Base-by-base conservation (phyloP, 495 filamentous ascomycete species). In the Daldinia caldariorum region DNA sequence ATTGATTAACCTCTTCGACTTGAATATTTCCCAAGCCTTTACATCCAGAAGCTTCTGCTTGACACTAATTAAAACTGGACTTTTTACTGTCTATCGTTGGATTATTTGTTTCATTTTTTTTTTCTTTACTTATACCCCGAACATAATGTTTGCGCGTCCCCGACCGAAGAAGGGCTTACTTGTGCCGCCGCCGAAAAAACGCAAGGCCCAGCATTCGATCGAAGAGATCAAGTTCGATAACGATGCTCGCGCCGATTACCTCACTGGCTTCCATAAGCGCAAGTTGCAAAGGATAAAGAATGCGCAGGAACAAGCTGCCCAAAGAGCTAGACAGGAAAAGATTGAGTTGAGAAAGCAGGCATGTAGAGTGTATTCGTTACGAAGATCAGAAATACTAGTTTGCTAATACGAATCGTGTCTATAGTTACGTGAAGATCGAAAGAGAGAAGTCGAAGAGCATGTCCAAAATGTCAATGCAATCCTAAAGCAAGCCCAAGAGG, bases 261-360 rank as follows among this genome's bases (percentile, higher is more conserved):
- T 99, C 39, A 97, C 92, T 6, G 95, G 95, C 4, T 99, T 99
- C 81, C 94, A 93, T 82, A 97, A 97, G 84, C 90, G 95, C 76
- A 99, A 99, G 78, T 80, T 90, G 58, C 88, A 90, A 73, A 86
- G 95, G 18, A 87, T 87, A 61, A 94, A 94, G 80, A 83, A 90
- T 80, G 95, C 94, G 7, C 89, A 95, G 75, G 91, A 92, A 53
- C 82, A 88, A 50, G 92, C 92, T 7, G 86, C 85, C 37, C 87
- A 92, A 75, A 89, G 85, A 77, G 91, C 88, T 20, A 85, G 88
- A 49, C 87, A 93, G 72, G 91, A 93, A 77, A 91, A 85, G 75
- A 87, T 91, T 56, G 79, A 81, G 63, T 82, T 90, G 64, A 82
- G 95, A 77, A 89, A 89, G 76, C 88, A 89, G 85, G 95, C 95